Base-by-base conservation (phyloP, 352 stramenopile species). In the Pythium sukuiense region DNA sequence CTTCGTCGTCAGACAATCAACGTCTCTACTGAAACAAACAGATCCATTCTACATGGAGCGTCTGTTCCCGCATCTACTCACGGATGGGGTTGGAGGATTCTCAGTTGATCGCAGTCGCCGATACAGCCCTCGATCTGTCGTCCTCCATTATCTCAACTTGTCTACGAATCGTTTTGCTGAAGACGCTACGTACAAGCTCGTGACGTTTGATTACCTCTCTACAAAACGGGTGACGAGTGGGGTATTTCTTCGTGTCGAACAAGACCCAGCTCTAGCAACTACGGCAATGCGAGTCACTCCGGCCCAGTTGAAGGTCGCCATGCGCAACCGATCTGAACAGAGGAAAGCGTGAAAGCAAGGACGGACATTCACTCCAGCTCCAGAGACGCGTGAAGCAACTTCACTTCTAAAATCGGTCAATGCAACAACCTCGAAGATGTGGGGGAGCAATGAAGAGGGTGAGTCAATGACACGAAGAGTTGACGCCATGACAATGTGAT, bases 121-220 rank as follows among this genome's bases (percentile, higher is more conserved):
- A 0, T 71, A 71, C 43, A 64, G 45, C 26, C 54, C 61, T 37
- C 65, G 54, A 6, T 53, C 41, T 18, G 64, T 71, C 24, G 59
- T 67, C 2, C 24, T 61, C 2, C 65, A 71, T 30, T 71, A 71
- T 59, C 65, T 67, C 1, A 64, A 67, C 16, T 26, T 71, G n/a
- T 67, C 65, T 0, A 71, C 35, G 2, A 64, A 71, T 32, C 7
- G 59, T 5, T 71, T 67, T 35, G 58, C 65, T 7, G 46, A 63
- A 32, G 65, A 66, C 27, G 6, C 52, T 0, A 46, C 64, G 49
- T 73, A 61, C 35, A 73, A 69, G 27, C 12, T 69, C 18, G 6
- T 30, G 6, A 73, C 69, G 61, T 69, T 69, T 20, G 67, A 73
- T 46, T 69, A 48, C 43, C 50, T 73, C 14, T 54, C 55, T 0